Base-by-base conservation (phyloP, 2,329 filamentous ascomycete species). In the Colletotrichum somersetense region DNA sequence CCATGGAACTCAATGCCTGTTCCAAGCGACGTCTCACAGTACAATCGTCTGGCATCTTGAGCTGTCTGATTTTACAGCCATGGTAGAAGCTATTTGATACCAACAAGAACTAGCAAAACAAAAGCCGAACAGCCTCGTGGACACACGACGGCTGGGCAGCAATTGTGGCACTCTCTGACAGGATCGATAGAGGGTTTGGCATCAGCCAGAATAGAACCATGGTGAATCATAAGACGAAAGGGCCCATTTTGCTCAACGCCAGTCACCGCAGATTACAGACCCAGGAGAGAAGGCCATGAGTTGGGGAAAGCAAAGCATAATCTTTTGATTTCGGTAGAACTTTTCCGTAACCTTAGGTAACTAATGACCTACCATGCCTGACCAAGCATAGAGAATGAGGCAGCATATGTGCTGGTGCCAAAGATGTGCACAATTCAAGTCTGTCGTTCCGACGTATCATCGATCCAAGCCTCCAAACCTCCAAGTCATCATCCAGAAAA, bases 401-500 rank as follows among this genome's bases (percentile, higher is more conserved):
- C 46, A 48, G 5, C 4, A 3, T 12, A 10, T 40, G 46, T 52
- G n/a, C n/a, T 33, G 5, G 40, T 62, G 33, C 59, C 46, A 42
- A 20, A 35, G 46, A 20, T 40, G 16, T 62, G 8, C 44, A 35
- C 46, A 40, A 12, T 26, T n/a, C 56, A 58, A 58, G 38, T 42
- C n/a, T 30, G 59, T 12, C 46, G 10, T 26, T 5, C 33, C 33
- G 4, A 26, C 44, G 10, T n/a, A 30, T 52, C 33, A n/a, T 26
- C 18, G 3, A 62, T 52, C 14, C 59, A 62, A 62, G 33, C 46
- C n/a, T 50, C n/a, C 59, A 62, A 62, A 11, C 46, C 12, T 50
- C 33, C 59, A 50, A 26, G 10, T n/a, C 33, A 26, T 26, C n/a
- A 18, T 3, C 30, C 59, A 8, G 46, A 52, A 52, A 52, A 52